These are phyloP conservation scores for Penicillium ochrochloron DNA, from an alignment of 495 filamentous ascomycete genomes.

Conservation along the genomic window DNA sequence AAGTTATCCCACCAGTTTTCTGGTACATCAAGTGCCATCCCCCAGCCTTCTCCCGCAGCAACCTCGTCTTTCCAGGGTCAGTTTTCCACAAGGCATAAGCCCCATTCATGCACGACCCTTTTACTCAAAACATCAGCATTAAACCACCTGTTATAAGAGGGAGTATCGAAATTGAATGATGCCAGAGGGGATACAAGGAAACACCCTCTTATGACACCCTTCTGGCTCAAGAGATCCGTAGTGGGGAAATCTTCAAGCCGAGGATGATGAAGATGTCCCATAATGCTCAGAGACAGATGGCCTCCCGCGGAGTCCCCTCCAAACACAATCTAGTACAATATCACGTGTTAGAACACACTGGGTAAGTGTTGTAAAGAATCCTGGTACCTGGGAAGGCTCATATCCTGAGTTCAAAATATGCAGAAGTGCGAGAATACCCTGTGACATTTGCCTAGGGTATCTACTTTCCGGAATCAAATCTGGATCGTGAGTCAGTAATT, in stretches of 20 bases:
- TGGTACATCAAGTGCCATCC: constrained; percentile 31
- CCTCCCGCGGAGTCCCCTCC: constrained; percentile 35
- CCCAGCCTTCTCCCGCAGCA: constrained; percentile 26
- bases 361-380: background rate
- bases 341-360: background rate
- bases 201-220: constrained; percentile 21
- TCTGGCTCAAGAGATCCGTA: constrained; percentile 1
- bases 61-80: constrained; percentile 32
- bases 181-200: constrained; percentile 32
- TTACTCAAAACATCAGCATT: constrained; percentile 27
- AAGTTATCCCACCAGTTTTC: constrained; percentile 30
- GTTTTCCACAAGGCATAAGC: constrained; percentile 15
- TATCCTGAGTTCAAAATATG: constrained; percentile 26
- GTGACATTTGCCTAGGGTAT: constrained; percentile 28
- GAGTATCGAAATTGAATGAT: constrained; percentile 25
- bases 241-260: too few relatives aligned
- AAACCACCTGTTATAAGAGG: constrained; percentile 21
- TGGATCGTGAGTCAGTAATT: constrained; percentile 10
- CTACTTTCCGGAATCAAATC: constrained; percentile 23
- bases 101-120: constrained; percentile 24
- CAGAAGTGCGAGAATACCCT: constrained; percentile 23
- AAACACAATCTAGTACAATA: constrained; percentile 25
- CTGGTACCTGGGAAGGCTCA: constrained; percentile 19
- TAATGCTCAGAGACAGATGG: constrained; percentile 28
- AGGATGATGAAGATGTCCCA: constrained; percentile 23